Percentiles rank a stretch among this genome's conserved stretches.
These are phyloP conservation scores for Tetratostichococcus sp. DNA, from an alignment of 139 green algal species.

Conservation along the genomic window DNA sequence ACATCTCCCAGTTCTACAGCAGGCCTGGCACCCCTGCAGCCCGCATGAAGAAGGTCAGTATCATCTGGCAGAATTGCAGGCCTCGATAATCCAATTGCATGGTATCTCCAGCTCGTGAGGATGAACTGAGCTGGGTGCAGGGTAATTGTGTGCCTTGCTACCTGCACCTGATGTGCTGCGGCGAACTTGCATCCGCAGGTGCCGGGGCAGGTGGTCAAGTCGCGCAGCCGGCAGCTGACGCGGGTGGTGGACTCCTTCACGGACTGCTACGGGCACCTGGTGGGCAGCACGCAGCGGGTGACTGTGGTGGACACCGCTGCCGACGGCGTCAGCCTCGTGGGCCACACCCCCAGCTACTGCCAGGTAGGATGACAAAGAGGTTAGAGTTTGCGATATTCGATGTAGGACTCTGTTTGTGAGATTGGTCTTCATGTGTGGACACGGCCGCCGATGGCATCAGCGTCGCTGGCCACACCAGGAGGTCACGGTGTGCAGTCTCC, in stretches of 20 bases:
- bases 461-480: too few species aligned
- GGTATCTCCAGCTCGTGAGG: too few species aligned
- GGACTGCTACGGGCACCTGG: constrained; percentile 44
- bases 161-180: too few species aligned
- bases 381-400: too few species aligned
- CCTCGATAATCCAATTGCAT: too few species aligned
- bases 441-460: too few species aligned
- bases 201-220: constrained; percentile 37
- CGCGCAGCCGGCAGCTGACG: constrained; percentile 59
- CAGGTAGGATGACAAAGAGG: constrained; percentile 56
- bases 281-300: constrained; percentile 60
- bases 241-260: constrained; percentile 64
- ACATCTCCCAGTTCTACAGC: constrained; percentile 93
- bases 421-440: too few species aligned
- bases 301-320: constrained; percentile 82
- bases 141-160: too few species aligned
- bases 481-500: too few species aligned
- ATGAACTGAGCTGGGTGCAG: too few species aligned
- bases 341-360: constrained; percentile 76
- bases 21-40: constrained; percentile 84
- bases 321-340: constrained; percentile 67
- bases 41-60: constrained; percentile 73
- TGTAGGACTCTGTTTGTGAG: too few species aligned
- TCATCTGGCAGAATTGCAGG: too few species aligned
- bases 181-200: constrained; percentile 9